These are phyloP conservation scores for Candida broadrunensis DNA, from an alignment of 805 yeast genomes.

Conservation along the genomic window DNA sequence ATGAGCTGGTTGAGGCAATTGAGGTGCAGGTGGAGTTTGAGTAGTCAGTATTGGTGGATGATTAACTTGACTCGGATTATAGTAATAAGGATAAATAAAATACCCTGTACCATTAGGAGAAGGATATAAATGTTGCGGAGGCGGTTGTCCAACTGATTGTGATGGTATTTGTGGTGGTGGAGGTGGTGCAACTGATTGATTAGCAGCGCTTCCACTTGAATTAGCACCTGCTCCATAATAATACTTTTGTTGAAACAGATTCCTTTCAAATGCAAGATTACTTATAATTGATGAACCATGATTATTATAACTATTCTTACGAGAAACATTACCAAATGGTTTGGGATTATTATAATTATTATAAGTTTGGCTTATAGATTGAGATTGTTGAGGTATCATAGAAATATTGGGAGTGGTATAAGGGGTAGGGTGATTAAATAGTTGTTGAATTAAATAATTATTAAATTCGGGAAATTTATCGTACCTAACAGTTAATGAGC, in stretches of 20 bases:
- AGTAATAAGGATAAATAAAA: constrained; percentile 9
- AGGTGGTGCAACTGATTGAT: too few species aligned
- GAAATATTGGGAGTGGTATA: background rate
- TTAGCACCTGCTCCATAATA: constrained; percentile 17
- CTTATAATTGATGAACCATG: constrained; percentile 11
- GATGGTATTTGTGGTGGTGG: background rate
- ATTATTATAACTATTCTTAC: constrained; percentile 1
- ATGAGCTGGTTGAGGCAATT: background rate
- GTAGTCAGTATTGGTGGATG: background rate
- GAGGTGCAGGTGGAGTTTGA: background rate
- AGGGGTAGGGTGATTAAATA: constrained; percentile 5
- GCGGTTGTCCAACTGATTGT: background rate
- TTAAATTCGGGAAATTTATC: constrained; percentile 50
- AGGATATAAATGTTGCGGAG: background rate
- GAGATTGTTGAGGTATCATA: background rate
- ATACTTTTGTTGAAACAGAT: constrained; percentile 27
- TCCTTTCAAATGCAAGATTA: constrained; percentile 29
- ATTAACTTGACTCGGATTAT: background rate
- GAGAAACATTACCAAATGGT: background rate
- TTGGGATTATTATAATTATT: background rate
- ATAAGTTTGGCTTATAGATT: background rate
- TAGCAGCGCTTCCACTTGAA: too few species aligned
- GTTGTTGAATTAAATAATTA: constrained; percentile 26
- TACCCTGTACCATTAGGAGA: constrained; percentile 1
- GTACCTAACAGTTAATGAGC: constrained; percentile 57